phyloP scores from a whole-genome alignment of 805 yeast genomes.

The Cyberlindnera petersonii region DNA sequence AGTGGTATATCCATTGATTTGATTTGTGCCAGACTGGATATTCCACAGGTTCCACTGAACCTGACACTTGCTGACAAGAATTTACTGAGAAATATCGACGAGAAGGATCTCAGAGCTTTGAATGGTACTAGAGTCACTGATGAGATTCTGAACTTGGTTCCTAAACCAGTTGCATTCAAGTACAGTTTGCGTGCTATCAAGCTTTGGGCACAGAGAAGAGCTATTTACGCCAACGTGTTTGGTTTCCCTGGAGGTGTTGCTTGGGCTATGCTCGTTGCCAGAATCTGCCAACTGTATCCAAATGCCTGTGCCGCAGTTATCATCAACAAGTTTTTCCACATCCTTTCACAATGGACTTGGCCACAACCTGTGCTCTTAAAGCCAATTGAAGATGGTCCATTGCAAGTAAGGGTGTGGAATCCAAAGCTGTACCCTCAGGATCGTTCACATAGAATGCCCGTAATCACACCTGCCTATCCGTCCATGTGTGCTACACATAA shows the following conservation, averaged over 20 bases:
- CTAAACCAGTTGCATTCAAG: slow-evolving; percentile 88
- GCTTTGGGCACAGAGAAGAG: slow-evolving; percentile 95
- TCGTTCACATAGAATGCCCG: slow-evolving; percentile 92
- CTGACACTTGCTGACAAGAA: slow-evolving; percentile 82
- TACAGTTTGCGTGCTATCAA: slow-evolving; percentile 90
- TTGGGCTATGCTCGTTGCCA: slow-evolving; percentile 99
- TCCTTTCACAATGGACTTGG: slow-evolving; percentile 92
- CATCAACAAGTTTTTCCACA: slow-evolving; percentile 83
- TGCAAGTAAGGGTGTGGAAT: slow-evolving; percentile 96
- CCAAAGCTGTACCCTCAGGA: slow-evolving; percentile 88
- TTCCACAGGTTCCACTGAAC: slow-evolving; percentile 76
- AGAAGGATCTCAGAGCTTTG: slow-evolving; percentile 80
- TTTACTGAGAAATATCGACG: slow-evolving; percentile 81
- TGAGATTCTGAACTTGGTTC: slow-evolving; percentile 83
- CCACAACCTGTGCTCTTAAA: slow-evolving; percentile 95
- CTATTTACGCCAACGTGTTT: slow-evolving; percentile 88
- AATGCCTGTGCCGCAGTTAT: slow-evolving; percentile 92
- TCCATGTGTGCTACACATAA: slow-evolving; percentile 99
- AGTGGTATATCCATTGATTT: slow-evolving; percentile 92
- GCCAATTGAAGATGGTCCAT: slow-evolving; percentile 94
- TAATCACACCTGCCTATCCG: slow-evolving; percentile 96
- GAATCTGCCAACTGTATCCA: slow-evolving; percentile 95
- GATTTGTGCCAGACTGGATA: slow-evolving; percentile 75
- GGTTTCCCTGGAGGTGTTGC: slow-evolving; percentile 99
- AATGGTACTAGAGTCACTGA: slow-evolving; percentile 98